Conservation (phyloP, 2,329 filamentous ascomycete genomes). For the Aspergillus intermedius region DNA sequence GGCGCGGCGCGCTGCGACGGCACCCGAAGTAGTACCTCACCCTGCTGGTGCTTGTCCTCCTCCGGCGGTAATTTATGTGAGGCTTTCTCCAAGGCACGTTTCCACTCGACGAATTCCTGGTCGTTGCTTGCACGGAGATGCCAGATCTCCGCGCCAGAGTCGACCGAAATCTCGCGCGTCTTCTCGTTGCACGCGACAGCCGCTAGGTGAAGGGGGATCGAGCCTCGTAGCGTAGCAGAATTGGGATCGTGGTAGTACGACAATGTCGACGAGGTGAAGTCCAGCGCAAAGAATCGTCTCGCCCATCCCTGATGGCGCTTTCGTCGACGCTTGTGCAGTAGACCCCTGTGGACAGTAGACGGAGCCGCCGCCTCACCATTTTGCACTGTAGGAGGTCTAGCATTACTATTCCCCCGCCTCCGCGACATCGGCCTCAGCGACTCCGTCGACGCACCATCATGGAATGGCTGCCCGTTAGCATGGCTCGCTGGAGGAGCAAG, state of each 20-base stretch:
- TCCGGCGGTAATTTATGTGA: constrained; percentile 54
- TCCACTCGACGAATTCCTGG: constrained; percentile 85
- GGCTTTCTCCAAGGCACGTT: constrained; percentile 73
- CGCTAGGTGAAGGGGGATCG: constrained; percentile 84
- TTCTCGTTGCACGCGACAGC: constrained; percentile 85
- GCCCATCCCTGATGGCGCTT: constrained; percentile 94
- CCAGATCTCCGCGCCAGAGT: constrained; percentile 96
- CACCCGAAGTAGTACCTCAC: constrained; percentile 24
- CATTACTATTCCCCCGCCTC: constrained; percentile 23
- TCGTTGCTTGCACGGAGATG: constrained; percentile 77
- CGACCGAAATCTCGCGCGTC: constrained; percentile 86
- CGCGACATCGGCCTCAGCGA: constrained; percentile 39
- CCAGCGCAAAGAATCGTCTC: constrained; percentile 87
- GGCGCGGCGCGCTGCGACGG: constrained; percentile 19
- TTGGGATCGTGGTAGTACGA: constrained; percentile 96
- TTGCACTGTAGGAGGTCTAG: constrained; percentile 18
- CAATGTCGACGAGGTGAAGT: constrained; percentile 87
- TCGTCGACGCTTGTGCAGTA: constrained; percentile 79
- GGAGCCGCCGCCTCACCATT: constrained; percentile 20
- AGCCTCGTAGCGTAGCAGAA: constrained; percentile 83
- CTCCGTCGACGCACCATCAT: constrained; percentile 45
- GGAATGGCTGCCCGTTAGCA: constrained; percentile 35
- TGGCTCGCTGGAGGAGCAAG: constrained; percentile 39
- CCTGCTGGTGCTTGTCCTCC: constrained; percentile 23
- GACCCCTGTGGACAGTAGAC: constrained; percentile 68